Conservation (phyloP, 2,329 filamentous ascomycete genomes). For the Phaeosphaeria sp. region DNA sequence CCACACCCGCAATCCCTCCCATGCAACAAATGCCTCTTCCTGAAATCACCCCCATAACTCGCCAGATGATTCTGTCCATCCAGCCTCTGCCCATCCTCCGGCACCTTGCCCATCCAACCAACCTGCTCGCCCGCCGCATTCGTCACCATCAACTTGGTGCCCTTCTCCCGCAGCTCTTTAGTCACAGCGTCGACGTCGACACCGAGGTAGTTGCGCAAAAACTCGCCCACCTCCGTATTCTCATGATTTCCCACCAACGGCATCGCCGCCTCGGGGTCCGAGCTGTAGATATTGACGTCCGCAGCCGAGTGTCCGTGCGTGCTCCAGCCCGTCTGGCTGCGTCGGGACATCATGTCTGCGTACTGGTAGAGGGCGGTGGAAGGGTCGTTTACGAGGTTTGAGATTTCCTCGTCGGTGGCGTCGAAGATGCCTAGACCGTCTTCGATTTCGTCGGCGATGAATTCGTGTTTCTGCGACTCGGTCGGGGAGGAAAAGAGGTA, state of each 20-base stretch:
- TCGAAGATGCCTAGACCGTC: slow-evolving; percentile 79
- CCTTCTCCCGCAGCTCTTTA: slow-evolving; percentile 71
- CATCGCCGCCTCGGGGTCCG: slow-evolving; percentile 67
- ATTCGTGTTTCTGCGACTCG: slow-evolving; percentile 51
- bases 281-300: slow-evolving; percentile 96
- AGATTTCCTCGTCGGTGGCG: slow-evolving; percentile 73
- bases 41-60: slow-evolving; percentile 44
- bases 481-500: slow-evolving; percentile 59
- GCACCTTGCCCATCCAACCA: slow-evolving; percentile 53
- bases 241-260: slow-evolving; percentile 85
- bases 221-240: slow-evolving; percentile 89
- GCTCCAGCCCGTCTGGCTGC: slow-evolving; percentile 90
- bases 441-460: slow-evolving; percentile 73
- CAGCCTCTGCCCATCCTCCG: slow-evolving; percentile 50
- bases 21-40: slow-evolving; percentile 41
- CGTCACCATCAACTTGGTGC: slow-evolving; percentile 37
- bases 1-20: slow-evolving; percentile 39
- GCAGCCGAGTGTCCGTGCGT: slow-evolving; percentile 90
- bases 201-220: slow-evolving; percentile 78
- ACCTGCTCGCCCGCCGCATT: slow-evolving; percentile 37
- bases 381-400: slow-evolving; percentile 66
- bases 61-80: slow-evolving; percentile 57
- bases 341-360: slow-evolving; percentile 83
- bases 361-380: slow-evolving; percentile 68
- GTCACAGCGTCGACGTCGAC: slow-evolving; percentile 83